Percentiles rank a stretch among this genome's conserved stretches.
Conservation (phyloP, 495 filamentous ascomycete genomes). For the Neurospora sp. region DNA sequence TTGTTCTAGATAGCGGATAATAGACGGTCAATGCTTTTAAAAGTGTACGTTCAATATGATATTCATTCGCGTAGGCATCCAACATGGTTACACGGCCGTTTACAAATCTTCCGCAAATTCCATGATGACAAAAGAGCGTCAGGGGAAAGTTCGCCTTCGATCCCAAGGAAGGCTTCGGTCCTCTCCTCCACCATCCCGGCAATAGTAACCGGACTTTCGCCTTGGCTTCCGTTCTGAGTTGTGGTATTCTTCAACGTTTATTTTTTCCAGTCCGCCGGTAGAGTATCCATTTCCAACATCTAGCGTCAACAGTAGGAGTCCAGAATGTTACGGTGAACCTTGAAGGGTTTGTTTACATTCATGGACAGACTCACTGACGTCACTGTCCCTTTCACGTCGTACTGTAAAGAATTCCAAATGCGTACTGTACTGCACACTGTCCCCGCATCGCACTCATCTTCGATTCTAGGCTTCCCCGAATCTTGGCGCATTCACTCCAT, state of each 20-base stretch:
- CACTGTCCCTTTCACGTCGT: neutral
- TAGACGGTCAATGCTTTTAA: neutral
- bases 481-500: neutral
- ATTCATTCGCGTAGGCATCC: neutral
- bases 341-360: neutral
- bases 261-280: no score
- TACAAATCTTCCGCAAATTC: neutral
- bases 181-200: neutral
- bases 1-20: neutral
- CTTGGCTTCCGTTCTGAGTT: neutral
- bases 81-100: neutral
- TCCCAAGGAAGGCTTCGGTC: neutral
- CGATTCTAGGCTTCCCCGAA: neutral
- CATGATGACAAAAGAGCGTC: neutral
- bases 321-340: neutral
- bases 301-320: no score
- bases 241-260: neutral
- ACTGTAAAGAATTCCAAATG: neutral
- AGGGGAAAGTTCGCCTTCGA: neutral
- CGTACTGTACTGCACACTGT: neutral
- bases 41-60: neutral
- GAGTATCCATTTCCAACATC: no score
- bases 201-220: neutral
- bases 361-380: neutral
- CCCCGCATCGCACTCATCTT: neutral